Conservation (phyloP, 805 yeast species). For the Candida patagonica region DNA sequence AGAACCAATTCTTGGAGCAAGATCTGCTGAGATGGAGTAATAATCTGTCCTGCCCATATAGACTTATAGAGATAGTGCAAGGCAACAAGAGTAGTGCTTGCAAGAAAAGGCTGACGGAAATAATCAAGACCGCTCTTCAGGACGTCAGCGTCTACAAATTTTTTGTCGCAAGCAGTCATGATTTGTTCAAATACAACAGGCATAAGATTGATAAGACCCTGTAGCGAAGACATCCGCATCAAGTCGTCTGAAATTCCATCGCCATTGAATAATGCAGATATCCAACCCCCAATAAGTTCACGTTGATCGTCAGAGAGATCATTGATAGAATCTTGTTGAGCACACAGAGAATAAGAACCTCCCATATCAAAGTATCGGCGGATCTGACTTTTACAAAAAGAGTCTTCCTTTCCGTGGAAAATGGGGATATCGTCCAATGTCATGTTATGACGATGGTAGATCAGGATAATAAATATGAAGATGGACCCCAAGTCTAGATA, state of each 20-base stretch:
- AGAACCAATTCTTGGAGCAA: constrained; percentile 35
- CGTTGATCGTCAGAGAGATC: constrained; percentile 19
- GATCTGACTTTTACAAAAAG: background rate
- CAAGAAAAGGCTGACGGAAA: constrained; percentile 69
- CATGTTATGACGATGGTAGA: constrained; percentile 30
- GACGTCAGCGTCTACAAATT: constrained; percentile 47
- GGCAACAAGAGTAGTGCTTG: constrained; percentile 47
- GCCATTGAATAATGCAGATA: constrained; percentile 66
- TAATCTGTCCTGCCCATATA: constrained; percentile 29
- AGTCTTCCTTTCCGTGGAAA: background rate
- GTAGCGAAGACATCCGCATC: constrained; percentile 53
- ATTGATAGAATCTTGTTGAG: constrained; percentile 5
- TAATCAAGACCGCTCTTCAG: constrained; percentile 77
- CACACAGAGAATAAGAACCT: background rate
- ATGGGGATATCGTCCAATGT: background rate
- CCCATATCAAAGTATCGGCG: background rate
- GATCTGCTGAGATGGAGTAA: constrained; percentile 31
- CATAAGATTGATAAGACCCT: constrained; percentile 58
- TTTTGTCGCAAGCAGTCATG: constrained; percentile 46
- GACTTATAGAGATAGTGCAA: constrained; percentile 41
- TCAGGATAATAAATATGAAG: constrained; percentile 36
- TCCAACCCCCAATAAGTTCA: constrained; percentile 56
- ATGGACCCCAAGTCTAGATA: constrained; percentile 62
- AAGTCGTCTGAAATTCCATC: constrained; percentile 82
- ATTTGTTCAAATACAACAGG: constrained; percentile 72